phyloP scores from a whole-genome alignment of 1,284 basidiomycete genomes.

The Psilocybe mexicana region DNA sequence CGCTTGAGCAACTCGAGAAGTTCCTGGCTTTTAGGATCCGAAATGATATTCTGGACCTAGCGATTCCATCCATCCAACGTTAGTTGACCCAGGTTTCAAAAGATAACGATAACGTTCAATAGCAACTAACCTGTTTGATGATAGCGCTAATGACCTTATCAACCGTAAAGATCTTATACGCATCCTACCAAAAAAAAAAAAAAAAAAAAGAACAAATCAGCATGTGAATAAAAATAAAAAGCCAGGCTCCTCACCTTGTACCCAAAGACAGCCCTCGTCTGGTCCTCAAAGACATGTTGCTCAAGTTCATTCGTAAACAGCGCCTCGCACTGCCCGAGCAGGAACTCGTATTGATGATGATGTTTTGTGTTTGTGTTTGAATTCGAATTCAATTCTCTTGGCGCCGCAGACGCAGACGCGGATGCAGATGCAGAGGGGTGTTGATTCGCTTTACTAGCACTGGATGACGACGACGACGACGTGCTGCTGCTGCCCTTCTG shows the following conservation, averaged over 20 bases:
- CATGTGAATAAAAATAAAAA: background rate
- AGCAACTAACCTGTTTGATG: conserved; percentile 72
- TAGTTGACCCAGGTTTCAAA: background rate
- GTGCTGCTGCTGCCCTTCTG: conserved; percentile 20
- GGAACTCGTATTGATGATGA: conserved; percentile 73
- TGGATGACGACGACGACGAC: no score
- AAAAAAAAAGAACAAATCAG: background rate
- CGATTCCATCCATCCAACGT: background rate
- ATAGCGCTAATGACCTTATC: conserved; percentile 89
- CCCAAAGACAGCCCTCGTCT: conserved; percentile 89
- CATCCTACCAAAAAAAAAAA: conserved; percentile 43
- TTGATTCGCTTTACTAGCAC: conserved; percentile 2
- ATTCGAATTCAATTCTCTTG: conserved; percentile 10
- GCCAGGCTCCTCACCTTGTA: conserved; percentile 51
- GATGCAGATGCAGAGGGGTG: background rate
- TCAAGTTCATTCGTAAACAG: conserved; percentile 94
- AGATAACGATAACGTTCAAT: background rate
- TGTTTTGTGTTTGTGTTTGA: no score
- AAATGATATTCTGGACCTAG: conserved; percentile 76
- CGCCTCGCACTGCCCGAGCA: conserved; percentile 87
- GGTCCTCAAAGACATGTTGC: conserved; percentile 86
- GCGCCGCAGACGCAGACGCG: background rate
- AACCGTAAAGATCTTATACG: conserved; percentile 89
- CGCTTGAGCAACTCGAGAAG: conserved; percentile 79
- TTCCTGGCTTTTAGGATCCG: conserved; percentile 84